Evolutionary conservation across 2,329 filamentous ascomycete species (phyloP), one percentile per base, ranked within the genome.

Genomic region (Pseudogymnoascus sp.): DNA sequence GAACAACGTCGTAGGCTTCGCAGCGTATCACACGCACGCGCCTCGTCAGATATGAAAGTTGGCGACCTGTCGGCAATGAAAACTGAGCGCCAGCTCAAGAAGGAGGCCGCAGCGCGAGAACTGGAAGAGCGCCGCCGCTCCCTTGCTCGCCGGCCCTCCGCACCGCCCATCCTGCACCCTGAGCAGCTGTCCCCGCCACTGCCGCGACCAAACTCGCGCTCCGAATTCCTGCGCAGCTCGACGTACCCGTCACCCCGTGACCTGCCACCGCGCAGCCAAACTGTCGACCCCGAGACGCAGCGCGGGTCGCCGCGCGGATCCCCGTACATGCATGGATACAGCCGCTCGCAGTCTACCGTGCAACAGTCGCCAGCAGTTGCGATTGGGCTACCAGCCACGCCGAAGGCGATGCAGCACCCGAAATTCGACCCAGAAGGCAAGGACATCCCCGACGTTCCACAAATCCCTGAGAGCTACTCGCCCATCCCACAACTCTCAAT

Each of bases 101-200:
- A 88, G 75, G 89, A 91, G 67, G 79, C 86, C 59, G 89, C 89
- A 8, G 91, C 92, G 6, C 86, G 89, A 59, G 93, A 97, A 74
- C 83, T 97, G 0, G 93, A 97, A 74, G 90, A 95, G 70, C 86
- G 93, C 29, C 87, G 93, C 64, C 85, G 90, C 71, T 97, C 93
- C 13, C 80, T 96, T 26, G 91, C 90, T 19, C 84, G 90, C 63
- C 84, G 91, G 60, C 89, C 91, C 3, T 90, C 89, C 24, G 91
- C 87, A 2, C 91, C 91, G 0, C 79, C 86, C 0, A 96, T 97
- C 65, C 87, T 90, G 4, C 87, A 92, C 67, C 93, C 93, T 0
- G 80, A 80, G 65, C 77, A 84, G 64, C 47, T 74, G 3, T 74
- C 73, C 11, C 72, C 72, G 26, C 65, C 66, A 21, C 60, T 64